Percentiles rank a stretch among this genome's conserved stretches.
Conservation (phyloP, 2,329 filamentous ascomycete species). For the Neoscytalidium dimidiatum region DNA sequence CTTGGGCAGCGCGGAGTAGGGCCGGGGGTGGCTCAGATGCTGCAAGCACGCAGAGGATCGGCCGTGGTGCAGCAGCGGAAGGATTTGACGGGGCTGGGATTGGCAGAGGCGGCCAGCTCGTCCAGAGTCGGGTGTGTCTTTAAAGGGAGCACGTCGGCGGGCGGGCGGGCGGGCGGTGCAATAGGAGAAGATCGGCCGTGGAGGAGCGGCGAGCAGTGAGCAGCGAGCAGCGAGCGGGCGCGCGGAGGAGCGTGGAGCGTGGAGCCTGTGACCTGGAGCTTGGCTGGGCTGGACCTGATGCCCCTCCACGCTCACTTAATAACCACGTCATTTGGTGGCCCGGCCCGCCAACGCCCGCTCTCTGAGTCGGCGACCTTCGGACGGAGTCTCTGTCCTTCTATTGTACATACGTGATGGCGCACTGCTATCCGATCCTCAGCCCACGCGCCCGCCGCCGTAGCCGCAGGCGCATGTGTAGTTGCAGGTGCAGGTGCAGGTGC, state of each 20-base stretch:
- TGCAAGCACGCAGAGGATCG: not conserved
- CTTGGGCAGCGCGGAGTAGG: not conserved
- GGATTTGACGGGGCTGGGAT: not conserved
- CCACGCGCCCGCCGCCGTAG: not conserved
- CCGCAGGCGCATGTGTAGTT: too few species aligned
- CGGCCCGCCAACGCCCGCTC: not conserved
- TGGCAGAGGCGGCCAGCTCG: not conserved
- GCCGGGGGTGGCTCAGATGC: not conserved
- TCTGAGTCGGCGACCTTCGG: conserved; percentile 2
- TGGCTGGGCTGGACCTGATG: not conserved
- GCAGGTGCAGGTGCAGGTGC: too few species aligned
- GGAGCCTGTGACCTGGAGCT: too few species aligned
- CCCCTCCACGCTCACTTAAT: not conserved
- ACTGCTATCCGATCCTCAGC: not conserved
- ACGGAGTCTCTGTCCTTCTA: conserved; percentile 9
- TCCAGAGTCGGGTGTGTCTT: not conserved
- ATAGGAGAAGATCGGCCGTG: conserved; percentile 13
- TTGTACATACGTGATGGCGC: not conserved
- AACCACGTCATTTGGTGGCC: conserved; percentile 10
- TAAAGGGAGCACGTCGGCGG: not conserved
- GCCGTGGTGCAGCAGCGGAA: not conserved
- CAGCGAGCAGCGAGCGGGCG: too few species aligned
- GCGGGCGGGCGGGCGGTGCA: not conserved
- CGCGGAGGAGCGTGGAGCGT: too few species aligned
- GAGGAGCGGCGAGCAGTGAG: not conserved